Base-by-base conservation (phyloP, 1,284 basidiomycete species). In the Moesziomyces sp. region DNA sequence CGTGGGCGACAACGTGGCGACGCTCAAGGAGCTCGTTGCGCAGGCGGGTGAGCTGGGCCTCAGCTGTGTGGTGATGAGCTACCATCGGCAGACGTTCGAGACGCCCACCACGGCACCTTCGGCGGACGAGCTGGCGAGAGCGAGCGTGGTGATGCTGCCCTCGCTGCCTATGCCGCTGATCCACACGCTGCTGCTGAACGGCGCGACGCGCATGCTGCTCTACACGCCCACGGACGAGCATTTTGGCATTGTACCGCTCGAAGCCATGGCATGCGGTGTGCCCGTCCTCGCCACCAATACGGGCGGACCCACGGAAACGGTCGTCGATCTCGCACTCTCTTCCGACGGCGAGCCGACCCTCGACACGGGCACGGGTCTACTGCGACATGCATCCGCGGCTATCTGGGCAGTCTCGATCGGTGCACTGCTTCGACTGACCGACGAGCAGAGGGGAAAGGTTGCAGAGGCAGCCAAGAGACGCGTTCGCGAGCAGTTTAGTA, bases 211-310 rank as follows among this genome's bases (percentile, higher is more conserved):
- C 6, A 77, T 67, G 8, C 87, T 99, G 0, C 87, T 98, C 4
- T 99, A 99, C 84, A 99, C 97, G 0, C 96, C 97, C 0, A 87
- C 89, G 2, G 95, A 97, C 84, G 96, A 99, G 82, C 96, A 99
- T 84, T 97, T 99, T 82, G 96, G 96, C 2, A 98, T 99, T 76
- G 95, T 92, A 0, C 96, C 96, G 0, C 89, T 98, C 6, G 97
- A 99, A 84, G 95, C 90, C 0, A 97, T 98, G 94, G 89, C 91
- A 2, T 94, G 92, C 67, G 93, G 93, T 1, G 84, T 98, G 0
- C 94, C 94, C 0, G 92, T 99, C 0, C 85, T 99, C 7, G 94
- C 94, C 0, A 93, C 91, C 76, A 87, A 94, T 83, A 91, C 89
- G 52, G 96, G 97, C 35, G 96, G 96, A 0, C 96, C 97, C 1